These are phyloP conservation scores for Cymbidium sinense DNA, from an alignment of 106 monocot genomes.

Conservation along the genomic window DNA sequence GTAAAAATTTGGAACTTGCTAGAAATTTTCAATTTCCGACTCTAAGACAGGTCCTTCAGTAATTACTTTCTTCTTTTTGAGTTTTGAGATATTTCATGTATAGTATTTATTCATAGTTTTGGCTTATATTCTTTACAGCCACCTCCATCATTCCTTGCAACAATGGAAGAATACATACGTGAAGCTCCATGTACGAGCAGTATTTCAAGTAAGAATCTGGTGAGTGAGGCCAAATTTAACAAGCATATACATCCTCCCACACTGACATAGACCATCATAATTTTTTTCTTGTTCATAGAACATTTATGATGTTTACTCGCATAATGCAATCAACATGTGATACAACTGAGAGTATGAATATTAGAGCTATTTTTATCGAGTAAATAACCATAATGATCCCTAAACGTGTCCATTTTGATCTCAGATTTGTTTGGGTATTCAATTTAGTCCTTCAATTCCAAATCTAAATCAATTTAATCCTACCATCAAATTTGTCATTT, in stretches of 20 bases:
- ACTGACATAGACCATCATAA: neutral
- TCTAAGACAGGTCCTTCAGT: constrained; percentile 47
- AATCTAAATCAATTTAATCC: neutral
- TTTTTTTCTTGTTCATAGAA: neutral
- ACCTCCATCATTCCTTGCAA: constrained; percentile 76
- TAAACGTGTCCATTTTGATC: too few species aligned
- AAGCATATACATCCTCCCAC: neutral
- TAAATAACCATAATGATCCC: too few species aligned
- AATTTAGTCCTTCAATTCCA: neutral
- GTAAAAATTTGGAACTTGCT: constrained; percentile 70
- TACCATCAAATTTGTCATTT: neutral
- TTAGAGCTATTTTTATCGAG: neutral
- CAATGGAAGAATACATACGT: constrained; percentile 90
- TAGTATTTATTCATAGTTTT: neutral
- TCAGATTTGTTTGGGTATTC: too few species aligned
- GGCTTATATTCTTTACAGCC: constrained; percentile 37
- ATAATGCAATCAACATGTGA: neutral
- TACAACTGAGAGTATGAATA: neutral
- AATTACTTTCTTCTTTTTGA: neutral
- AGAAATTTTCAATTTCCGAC: constrained; percentile 79
- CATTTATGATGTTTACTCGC: neutral
- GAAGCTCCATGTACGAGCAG: constrained; percentile 58
- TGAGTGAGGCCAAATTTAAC: constrained; percentile 18
- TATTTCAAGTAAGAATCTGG: constrained; percentile 38
- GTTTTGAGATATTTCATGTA: neutral